Base-by-base conservation (phyloP, 2,329 filamentous ascomycete species). In the Diaporthe aspalathi region DNA sequence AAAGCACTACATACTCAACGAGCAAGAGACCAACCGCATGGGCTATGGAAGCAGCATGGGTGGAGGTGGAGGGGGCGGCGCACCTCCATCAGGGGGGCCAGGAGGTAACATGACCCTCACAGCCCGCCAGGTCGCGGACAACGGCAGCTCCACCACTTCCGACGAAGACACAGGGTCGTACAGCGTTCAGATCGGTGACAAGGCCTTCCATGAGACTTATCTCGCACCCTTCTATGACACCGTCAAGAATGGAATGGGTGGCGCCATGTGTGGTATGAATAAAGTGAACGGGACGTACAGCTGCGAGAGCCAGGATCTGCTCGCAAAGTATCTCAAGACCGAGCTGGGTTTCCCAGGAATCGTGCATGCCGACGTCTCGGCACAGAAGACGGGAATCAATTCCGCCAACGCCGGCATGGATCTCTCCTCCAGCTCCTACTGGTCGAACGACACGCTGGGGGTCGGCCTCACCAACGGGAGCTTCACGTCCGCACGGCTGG, bases 401-500 rank as follows among this genome's bases (percentile, higher is more conserved):
- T 86, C 86, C 4, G 85, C 90, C 1, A 81, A 90, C 68, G 90
- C 90, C 3, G 93, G 92, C 27, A 78, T 94, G 47, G 92, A 94
- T 77, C 89, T 93, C 87, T 88, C 86, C 11, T 93, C 94, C 92
- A 90, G 91, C 0, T 80, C 73, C 5, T 79, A 77, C 1, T 76
- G 76, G 6, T 65, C 71, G 0, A 81, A 80, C 20, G 74, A 78
- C 4, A 92, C 93, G 24, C 84, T 93, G 0, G 82, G 84, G 0
- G 79, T 84, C 5, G 88, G 90, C 0, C 86, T 93, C 16, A 82
- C 82, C 14, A 91, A 92, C 73, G 90, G 90, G 1, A 86, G 86
- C 0, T 80, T 93, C 0, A 81, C 88, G 0, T 81, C 87, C 70
- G 80, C 81, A 1, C 84, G 90, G 5, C 72, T 93, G 0, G 83